These are phyloP conservation scores for Phytophthora pisi DNA, from an alignment of 352 stramenopile genomes.

Conservation along the genomic window DNA sequence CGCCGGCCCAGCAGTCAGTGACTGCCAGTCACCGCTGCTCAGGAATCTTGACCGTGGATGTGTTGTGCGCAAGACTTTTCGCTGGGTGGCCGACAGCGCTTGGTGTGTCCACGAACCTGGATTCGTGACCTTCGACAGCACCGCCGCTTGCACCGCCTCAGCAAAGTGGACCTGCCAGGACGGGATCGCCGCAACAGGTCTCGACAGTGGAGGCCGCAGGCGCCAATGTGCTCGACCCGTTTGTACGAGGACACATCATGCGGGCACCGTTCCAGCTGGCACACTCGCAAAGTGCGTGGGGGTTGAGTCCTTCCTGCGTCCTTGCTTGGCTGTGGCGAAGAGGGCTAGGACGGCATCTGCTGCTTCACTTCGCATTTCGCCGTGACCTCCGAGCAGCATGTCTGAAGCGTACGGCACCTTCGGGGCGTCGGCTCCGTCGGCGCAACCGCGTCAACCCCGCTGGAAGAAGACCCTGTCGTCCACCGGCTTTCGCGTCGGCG, in stretches of 20 bases:
- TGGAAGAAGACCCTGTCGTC: slow-evolving; percentile 28
- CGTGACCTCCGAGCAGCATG: slow-evolving; percentile 18
- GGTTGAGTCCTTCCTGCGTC: slow-evolving; percentile 21
- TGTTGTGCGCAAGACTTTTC: no score
- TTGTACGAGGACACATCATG: slow-evolving; percentile 35
- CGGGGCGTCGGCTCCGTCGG: slow-evolving; percentile 8
- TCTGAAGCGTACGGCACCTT: slow-evolving; percentile 37
- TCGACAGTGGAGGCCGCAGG: slow-evolving; percentile 7
- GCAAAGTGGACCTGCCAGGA: neutral
- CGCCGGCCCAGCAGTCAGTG: no score
- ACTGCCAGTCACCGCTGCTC: no score
- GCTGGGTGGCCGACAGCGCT: no score
- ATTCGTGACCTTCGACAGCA: no score
- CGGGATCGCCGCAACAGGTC: neutral
- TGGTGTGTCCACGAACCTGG: no score
- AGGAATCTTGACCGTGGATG: no score
- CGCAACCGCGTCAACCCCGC: slow-evolving; percentile 4
- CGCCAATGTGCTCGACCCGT: slow-evolving; percentile 12
- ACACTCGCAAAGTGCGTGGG: slow-evolving; percentile 7
- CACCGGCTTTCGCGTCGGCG: slow-evolving; percentile 17
- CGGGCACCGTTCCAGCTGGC: slow-evolving; percentile 23
- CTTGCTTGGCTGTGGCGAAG: slow-evolving; percentile 5
- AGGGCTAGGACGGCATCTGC: slow-evolving; percentile 2
- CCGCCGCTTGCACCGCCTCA: neutral
- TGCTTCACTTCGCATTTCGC: slow-evolving; percentile 25